These are phyloP conservation scores for Colletotrichum higginsianum DNA, from an alignment of 2,329 filamentous ascomycete genomes.

Conservation along the genomic window DNA sequence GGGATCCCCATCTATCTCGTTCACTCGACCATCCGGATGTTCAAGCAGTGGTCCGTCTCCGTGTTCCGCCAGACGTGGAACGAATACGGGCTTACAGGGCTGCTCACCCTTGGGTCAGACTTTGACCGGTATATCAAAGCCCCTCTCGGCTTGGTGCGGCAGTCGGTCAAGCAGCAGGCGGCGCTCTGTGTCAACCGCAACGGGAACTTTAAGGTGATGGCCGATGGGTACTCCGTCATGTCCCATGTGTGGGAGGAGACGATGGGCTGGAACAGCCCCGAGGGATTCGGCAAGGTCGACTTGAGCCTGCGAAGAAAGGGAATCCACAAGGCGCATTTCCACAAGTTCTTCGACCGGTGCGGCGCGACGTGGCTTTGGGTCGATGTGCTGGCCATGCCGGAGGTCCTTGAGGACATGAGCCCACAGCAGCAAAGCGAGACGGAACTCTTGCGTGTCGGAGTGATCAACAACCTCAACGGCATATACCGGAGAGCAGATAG, in stretches of 20 bases:
- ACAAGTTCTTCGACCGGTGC: neutral
- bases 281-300: neutral
- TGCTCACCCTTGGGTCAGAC: no score
- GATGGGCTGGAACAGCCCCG: neutral
- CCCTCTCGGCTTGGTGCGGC: neutral
- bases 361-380: neutral
- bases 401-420: neutral
- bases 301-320: neutral
- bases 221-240: neutral
- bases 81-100: no score
- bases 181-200: neutral
- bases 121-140: neutral
- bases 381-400: neutral
- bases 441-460: neutral
- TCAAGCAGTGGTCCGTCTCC: neutral
- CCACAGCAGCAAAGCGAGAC: neutral
- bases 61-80: no score
- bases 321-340: neutral
- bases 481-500: neutral
- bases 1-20: neutral
- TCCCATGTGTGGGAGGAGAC: slow-evolving; percentile 4
- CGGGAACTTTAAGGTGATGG: neutral
- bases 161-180: neutral
- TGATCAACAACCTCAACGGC: neutral
- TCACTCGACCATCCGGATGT: neutral